Conservation (phyloP, 371 early-diverging fungal genomes). For the Rhizomucor miehei region DNA sequence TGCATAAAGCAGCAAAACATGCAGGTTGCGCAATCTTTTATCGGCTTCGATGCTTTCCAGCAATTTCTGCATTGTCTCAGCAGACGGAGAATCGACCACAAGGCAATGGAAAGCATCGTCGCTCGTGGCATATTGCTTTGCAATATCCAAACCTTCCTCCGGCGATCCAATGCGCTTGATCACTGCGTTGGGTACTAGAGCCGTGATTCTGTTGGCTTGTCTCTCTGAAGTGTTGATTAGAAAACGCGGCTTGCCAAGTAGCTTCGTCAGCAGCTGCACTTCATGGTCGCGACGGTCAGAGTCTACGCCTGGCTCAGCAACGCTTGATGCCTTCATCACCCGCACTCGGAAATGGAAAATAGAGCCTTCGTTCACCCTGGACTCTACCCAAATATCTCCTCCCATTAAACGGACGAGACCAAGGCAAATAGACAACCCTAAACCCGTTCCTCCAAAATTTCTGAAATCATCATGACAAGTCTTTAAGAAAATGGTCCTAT, state of each 20-base stretch:
- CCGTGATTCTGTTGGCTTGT: constrained; percentile 25
- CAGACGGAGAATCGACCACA: constrained; percentile 30
- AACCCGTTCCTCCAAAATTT: constrained; percentile 62
- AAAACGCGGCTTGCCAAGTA: constrained; percentile 34
- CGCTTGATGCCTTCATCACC: constrained; percentile 33
- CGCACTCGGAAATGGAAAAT: constrained; percentile 50
- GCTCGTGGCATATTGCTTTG: background rate
- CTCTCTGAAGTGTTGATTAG: constrained; percentile 23
- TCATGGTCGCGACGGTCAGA: constrained; percentile 23
- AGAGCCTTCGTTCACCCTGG: constrained; percentile 45
- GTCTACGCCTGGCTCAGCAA: constrained; percentile 21
- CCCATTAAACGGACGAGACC: constrained; percentile 55
- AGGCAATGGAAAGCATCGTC: constrained; percentile 22
- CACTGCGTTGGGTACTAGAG: constrained; percentile 21
- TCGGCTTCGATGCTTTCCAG: constrained; percentile 16
- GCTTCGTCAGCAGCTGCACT: constrained; percentile 16
- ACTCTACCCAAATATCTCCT: constrained; percentile 52
- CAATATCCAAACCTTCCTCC: constrained; percentile 14
- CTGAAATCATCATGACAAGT: constrained; percentile 5
- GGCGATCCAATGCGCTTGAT: constrained; percentile 12
- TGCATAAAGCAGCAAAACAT: constrained; percentile 29
- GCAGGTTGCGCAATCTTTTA: constrained; percentile 11
- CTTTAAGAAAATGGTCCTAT: no score
- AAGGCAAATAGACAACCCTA: constrained; percentile 61
- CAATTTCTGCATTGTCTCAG: constrained; percentile 14